Conservation (phyloP, 169 alveolate genomes). For the Neospora caninum region DNA sequence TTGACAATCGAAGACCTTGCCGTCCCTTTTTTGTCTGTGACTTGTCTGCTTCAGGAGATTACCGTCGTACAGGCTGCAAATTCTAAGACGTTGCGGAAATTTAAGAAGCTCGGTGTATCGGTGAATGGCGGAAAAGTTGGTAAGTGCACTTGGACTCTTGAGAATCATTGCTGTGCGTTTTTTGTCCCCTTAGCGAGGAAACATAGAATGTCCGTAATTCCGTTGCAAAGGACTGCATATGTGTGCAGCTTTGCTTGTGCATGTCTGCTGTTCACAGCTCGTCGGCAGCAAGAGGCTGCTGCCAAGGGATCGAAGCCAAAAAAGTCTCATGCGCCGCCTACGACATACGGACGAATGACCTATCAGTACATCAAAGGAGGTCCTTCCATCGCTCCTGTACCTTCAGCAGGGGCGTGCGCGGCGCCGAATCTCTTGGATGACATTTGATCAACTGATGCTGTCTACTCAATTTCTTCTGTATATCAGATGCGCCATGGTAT, state of each 20-base stretch:
- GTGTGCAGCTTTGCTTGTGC: neutral
- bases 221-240: neutral
- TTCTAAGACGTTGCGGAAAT: conserved; percentile 64
- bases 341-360: conserved; percentile 64
- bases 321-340: conserved; percentile 58
- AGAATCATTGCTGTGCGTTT: neutral
- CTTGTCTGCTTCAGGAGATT: neutral
- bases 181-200: neutral
- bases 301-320: conserved; percentile 52
- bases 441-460: neutral
- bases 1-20: neutral
- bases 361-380: conserved; percentile 65
- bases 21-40: neutral
- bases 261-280: conserved; percentile 13
- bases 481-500: too few species aligned
- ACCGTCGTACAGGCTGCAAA: neutral
- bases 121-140: conserved; percentile 66
- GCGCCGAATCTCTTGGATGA: conserved; percentile 57
- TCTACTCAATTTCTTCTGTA: too few species aligned
- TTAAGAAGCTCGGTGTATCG: conserved; percentile 61
- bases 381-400: conserved; percentile 49
- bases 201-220: neutral
- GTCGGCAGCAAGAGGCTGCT: conserved; percentile 50
- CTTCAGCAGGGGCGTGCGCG: conserved; percentile 56
- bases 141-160: conserved; percentile 10